Percentiles rank a stretch among this genome's conserved stretches.
Conservation (phyloP, 768 basidiomycete genomes). For the Amanita molliuscula region DNA sequence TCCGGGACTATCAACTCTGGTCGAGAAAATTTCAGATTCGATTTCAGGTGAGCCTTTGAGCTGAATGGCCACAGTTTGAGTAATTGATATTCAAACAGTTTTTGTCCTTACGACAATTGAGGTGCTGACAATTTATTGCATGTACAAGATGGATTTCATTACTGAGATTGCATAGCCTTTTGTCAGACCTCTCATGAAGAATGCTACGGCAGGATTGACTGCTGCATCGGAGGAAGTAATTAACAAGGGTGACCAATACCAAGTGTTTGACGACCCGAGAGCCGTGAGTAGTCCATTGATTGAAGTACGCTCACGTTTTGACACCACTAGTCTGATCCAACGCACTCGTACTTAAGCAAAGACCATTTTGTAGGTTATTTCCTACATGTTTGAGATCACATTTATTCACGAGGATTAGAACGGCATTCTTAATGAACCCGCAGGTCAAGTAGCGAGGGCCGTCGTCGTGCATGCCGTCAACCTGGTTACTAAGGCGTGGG, state of each 20-base stretch:
- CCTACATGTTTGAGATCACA: not conserved
- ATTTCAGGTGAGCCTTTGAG: conserved; percentile 40
- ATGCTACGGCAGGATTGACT: conserved; percentile 53
- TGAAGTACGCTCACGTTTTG: not conserved
- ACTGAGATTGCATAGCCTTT: conserved; percentile 42
- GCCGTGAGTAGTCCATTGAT: conserved; percentile 38
- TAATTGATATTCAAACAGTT: conserved; percentile 25
- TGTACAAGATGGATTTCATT: not conserved
- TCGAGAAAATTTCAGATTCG: conserved; percentile 72
- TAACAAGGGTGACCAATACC: conserved; percentile 72
- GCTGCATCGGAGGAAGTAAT: conserved; percentile 69
- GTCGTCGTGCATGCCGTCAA: conserved; percentile 42
- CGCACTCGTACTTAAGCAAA: conserved; percentile 83
- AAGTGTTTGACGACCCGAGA: conserved; percentile 78
- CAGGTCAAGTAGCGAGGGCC: conserved; percentile 61
- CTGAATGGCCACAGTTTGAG: not conserved
- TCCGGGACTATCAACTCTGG: conserved; percentile 62
- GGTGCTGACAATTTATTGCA: conserved; percentile 24
- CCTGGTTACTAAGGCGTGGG: conserved; percentile 69
- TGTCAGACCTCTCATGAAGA: conserved; percentile 68
- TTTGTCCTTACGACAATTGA: conserved; percentile 83
- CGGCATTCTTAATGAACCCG: conserved; percentile 74
- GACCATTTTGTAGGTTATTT: conserved; percentile 67
- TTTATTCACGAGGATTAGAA: conserved; percentile 32
- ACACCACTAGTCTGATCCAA: conserved; percentile 60